phyloP scores from a whole-genome alignment of 2,329 filamentous ascomycete genomes.

The Clarireedia paspali region DNA sequence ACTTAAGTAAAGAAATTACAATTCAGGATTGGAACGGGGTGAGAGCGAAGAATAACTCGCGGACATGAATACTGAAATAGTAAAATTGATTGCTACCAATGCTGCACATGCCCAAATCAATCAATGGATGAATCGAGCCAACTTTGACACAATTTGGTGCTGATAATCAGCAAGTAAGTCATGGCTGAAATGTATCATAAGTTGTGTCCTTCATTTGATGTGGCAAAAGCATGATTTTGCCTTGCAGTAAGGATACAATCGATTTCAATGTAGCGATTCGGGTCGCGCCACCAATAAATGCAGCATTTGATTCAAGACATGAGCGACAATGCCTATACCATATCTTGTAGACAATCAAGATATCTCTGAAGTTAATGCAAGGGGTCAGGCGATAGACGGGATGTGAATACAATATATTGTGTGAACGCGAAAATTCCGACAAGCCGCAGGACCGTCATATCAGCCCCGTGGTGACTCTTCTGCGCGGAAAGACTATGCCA shows the following conservation, averaged over 20 bases:
- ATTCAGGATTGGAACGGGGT: constrained; percentile 1
- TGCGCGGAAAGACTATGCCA: too few relatives aligned
- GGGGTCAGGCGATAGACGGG: too few relatives aligned
- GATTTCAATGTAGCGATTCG: too few relatives aligned
- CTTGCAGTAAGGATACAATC: too few relatives aligned
- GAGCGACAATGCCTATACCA: too few relatives aligned
- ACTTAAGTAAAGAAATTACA: constrained; percentile 1
- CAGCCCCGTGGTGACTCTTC: too few relatives aligned
- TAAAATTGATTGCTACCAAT: background rate
- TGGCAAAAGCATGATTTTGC: background rate
- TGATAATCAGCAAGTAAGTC: background rate
- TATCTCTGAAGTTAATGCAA: too few relatives aligned
- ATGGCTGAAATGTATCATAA: background rate
- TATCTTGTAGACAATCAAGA: too few relatives aligned
- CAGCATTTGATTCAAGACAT: background rate
- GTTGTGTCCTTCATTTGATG: background rate
- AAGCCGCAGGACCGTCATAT: too few relatives aligned
- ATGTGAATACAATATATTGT: too few relatives aligned
- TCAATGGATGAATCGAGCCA: background rate
- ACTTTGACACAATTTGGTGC: background rate
- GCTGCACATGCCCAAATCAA: background rate
- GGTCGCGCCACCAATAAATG: background rate
- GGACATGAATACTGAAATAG: constrained; percentile 6
- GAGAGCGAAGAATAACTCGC: background rate
- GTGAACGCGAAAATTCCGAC: too few relatives aligned